Conservation (phyloP, 345 rosid genomes). For the Salix viminalis region DNA sequence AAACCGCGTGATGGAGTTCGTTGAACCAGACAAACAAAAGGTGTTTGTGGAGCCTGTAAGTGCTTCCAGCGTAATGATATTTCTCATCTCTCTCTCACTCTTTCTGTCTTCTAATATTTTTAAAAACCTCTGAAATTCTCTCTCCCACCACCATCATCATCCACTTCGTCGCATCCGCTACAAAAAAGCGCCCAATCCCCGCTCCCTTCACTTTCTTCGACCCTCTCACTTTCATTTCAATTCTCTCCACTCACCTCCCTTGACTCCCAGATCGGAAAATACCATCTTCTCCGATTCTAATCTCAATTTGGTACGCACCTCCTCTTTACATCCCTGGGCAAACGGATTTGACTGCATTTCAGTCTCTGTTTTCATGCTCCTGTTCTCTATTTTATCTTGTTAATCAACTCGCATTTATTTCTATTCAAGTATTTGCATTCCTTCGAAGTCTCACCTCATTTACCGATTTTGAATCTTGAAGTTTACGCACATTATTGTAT, state of each 20-base stretch:
- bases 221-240: not conserved
- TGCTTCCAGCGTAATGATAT: not conserved
- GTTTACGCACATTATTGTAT: not conserved
- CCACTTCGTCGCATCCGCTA: conserved; percentile 8
- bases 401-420: not conserved
- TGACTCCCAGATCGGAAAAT: conserved; percentile 4
- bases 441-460: not conserved
- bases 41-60: conserved; percentile 3
- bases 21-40: conserved; percentile 14
- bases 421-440: not conserved
- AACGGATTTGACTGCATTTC: not conserved
- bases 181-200: not conserved
- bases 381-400: not conserved
- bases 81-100: not conserved
- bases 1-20: conserved; percentile 3
- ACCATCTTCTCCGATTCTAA: not conserved
- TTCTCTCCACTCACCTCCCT: not conserved
- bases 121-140: not conserved
- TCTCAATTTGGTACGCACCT: conserved; percentile 1
- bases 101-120: not conserved
- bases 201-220: not conserved
- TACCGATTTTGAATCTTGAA: not conserved
- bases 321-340: not conserved
- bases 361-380: not conserved
- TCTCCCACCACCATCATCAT: not conserved